Conservation (phyloP, 768 basidiomycete genomes). For the Leucogyrophana mollusca region DNA sequence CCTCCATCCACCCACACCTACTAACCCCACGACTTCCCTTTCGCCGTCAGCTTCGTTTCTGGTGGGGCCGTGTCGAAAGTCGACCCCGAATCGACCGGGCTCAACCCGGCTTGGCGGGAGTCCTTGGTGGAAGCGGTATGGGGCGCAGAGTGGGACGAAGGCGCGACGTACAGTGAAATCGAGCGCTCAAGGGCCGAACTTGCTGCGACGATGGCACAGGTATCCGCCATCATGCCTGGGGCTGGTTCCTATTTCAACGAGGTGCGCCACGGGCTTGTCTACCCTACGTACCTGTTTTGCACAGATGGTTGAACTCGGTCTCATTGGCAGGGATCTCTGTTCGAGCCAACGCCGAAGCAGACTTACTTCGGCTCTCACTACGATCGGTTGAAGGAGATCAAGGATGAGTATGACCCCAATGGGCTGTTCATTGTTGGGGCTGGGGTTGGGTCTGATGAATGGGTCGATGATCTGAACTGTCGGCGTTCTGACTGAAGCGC, state of each 20-base stretch:
- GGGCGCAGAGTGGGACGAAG: slow-evolving; percentile 16
- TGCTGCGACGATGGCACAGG: slow-evolving; percentile 13
- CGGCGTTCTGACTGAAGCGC: too few relatives aligned
- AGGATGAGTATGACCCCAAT: slow-evolving; percentile 40
- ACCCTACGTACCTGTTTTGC: too few relatives aligned
- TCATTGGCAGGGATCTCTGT: slow-evolving; percentile 34
- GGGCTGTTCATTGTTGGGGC: slow-evolving; percentile 41
- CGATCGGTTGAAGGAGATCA: slow-evolving; percentile 35
- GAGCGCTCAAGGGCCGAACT: slow-evolving; percentile 4
- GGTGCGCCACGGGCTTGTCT: slow-evolving; percentile 24
- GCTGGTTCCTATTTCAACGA: slow-evolving; percentile 45
- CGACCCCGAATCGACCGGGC: slow-evolving; percentile 35
- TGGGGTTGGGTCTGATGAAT: slow-evolving; percentile 48
- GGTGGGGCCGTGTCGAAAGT: slow-evolving; percentile 40
- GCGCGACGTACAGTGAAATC: slow-evolving; percentile 11
- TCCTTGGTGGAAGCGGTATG: slow-evolving; percentile 30
- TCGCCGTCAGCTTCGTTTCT: slow-evolving; percentile 37
- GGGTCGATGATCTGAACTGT: slow-evolving; percentile 31
- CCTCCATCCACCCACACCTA: background rate
- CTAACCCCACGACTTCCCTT: background rate
- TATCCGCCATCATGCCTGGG: slow-evolving; percentile 26
- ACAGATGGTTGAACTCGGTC: background rate
- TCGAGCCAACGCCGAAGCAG: slow-evolving; percentile 35
- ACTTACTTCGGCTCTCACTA: slow-evolving; percentile 47
- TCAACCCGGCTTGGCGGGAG: slow-evolving; percentile 46